These are phyloP conservation scores for Drosera spatulata DNA, from an alignment of 179 eudicot species.

Conservation along the genomic window DNA sequence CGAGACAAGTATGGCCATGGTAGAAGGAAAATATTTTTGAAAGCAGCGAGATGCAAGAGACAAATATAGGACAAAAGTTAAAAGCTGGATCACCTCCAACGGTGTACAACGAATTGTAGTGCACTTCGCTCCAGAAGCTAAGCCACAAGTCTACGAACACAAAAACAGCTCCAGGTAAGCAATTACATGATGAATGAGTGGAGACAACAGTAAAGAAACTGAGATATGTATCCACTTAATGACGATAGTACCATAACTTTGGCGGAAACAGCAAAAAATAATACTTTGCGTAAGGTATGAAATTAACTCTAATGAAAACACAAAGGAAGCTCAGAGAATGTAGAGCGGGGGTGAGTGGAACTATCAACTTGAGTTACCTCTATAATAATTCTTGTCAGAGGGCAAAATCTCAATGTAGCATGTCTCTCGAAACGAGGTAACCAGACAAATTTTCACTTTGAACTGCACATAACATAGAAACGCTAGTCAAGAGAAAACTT, in stretches of 20 bases:
- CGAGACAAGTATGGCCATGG: neutral
- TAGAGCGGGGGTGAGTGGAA: neutral
- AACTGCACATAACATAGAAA: slow-evolving; percentile 27
- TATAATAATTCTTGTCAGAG: slow-evolving; percentile 31
- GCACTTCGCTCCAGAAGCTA: slow-evolving; percentile 88
- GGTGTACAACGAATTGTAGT: slow-evolving; percentile 62
- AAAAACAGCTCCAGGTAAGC: neutral
- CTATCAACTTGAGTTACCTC: slow-evolving; percentile 25
- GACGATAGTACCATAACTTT: too few relatives aligned
- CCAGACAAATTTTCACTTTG: slow-evolving; percentile 52
- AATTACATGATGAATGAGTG: neutral
- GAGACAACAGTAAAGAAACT: neutral
- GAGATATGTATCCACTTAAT: too few relatives aligned
- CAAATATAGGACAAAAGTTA: neutral
- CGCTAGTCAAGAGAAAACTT: too few relatives aligned
- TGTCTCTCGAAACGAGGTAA: slow-evolving; percentile 67
- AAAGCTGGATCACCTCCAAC: slow-evolving; percentile 38
- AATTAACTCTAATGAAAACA: too few relatives aligned
- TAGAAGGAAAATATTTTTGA: neutral
- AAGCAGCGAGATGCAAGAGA: neutral
- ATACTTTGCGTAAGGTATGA: too few relatives aligned
- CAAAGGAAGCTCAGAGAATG: neutral
- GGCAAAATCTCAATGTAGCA: slow-evolving; percentile 75
- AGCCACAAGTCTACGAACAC: slow-evolving; percentile 55
- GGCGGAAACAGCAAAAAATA: too few relatives aligned